Conservation (phyloP, 495 filamentous ascomycete genomes). For the Aspergillus campestris region DNA sequence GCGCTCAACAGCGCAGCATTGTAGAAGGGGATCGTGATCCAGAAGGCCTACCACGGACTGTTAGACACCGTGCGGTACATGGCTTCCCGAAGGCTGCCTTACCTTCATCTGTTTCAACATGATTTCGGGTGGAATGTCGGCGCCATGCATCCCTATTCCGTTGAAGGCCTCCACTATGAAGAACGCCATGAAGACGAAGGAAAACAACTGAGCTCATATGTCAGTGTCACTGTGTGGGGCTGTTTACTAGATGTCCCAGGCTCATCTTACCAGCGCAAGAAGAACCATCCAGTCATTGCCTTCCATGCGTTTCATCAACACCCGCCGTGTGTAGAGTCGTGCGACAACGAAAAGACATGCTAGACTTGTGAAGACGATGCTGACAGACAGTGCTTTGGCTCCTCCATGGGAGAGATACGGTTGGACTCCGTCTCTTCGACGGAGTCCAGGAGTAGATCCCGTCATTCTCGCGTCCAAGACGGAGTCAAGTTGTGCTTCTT, state of each 20-base stretch:
- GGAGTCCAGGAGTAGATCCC: slow-evolving; percentile 8
- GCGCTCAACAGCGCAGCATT: slow-evolving; percentile 42
- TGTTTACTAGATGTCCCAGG: not conserved
- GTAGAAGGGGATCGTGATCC: slow-evolving; percentile 40
- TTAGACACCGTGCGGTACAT: not conserved
- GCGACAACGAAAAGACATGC: slow-evolving; percentile 27
- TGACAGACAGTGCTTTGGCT: slow-evolving; percentile 21
- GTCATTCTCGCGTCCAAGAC: slow-evolving; percentile 12
- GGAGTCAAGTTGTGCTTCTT: not conserved
- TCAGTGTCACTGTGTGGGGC: not conserved
- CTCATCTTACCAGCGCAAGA: slow-evolving; percentile 26
- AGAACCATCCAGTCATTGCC: slow-evolving; percentile 38
- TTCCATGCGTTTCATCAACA: slow-evolving; percentile 29
- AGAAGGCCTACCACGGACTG: slow-evolving; percentile 25
- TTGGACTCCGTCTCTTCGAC: slow-evolving; percentile 8
- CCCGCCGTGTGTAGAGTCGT: slow-evolving; percentile 31
- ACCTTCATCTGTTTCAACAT: slow-evolving; percentile 34
- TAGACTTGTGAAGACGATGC: slow-evolving; percentile 29
- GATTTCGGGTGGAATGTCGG: slow-evolving; percentile 25
- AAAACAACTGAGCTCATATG: slow-evolving; percentile 16
- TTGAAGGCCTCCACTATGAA: slow-evolving; percentile 31
- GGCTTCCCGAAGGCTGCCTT: not conserved
- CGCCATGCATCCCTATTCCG: slow-evolving; percentile 35
- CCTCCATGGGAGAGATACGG: slow-evolving; percentile 21
- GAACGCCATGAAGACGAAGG: slow-evolving; percentile 34